Percentiles rank a stretch among this genome's conserved stretches.
Conservation (phyloP, 352 stramenopile species). For the Phytophthora fragariae region DNA sequence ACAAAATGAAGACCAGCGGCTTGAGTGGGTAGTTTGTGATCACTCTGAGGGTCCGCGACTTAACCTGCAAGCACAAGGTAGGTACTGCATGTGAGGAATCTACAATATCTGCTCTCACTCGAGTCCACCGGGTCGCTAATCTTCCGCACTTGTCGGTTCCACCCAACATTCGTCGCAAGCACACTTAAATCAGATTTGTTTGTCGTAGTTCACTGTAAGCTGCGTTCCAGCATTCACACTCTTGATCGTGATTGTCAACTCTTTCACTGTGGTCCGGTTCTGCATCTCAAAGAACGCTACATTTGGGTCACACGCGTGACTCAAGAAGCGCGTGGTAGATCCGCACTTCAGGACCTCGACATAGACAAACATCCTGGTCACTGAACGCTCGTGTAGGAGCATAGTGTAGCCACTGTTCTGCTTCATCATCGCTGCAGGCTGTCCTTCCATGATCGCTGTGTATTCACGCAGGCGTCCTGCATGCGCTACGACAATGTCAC, state of each 20-base stretch:
- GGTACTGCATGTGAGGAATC: too few relatives aligned
- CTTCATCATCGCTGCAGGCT: background rate
- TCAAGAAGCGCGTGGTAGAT: background rate
- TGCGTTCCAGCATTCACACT: background rate
- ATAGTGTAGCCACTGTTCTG: slow-evolving; percentile 6
- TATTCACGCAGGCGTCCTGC: background rate
- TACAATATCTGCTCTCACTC: too few relatives aligned
- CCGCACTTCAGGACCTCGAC: slow-evolving; percentile 7
- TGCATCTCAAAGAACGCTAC: background rate
- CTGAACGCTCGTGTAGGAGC: background rate
- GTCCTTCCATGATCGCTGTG: background rate
- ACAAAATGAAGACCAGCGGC: too few relatives aligned
- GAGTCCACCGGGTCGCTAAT: background rate
- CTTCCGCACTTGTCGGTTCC: background rate
- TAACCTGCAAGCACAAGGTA: too few relatives aligned
- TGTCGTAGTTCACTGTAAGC: background rate
- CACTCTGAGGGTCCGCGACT: too few relatives aligned
- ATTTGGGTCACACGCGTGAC: background rate
- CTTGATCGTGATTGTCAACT: background rate
- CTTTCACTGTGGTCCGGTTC: background rate
- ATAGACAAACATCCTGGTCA: background rate
- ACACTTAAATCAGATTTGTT: background rate
- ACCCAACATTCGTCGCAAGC: background rate
- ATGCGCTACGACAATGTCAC: slow-evolving; percentile 11
- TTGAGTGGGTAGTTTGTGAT: too few relatives aligned